Evolutionary conservation across 2,329 filamentous ascomycete genomes (phyloP).

Genomic region (Arthrinium phaeospermum): DNA sequence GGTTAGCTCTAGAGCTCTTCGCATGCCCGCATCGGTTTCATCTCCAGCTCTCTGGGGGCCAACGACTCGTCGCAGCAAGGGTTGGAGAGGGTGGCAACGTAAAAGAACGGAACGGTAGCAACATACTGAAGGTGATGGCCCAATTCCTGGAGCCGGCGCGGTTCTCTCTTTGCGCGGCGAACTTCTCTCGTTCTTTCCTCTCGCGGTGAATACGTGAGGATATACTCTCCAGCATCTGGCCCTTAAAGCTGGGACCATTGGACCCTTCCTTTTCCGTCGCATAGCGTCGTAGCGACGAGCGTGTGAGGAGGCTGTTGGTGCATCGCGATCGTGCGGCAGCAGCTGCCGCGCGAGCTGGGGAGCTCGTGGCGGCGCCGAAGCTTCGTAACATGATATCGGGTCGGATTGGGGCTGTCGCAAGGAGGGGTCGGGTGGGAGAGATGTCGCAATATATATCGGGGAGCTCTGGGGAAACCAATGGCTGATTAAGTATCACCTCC

Average conservation of each 20-base stretch:
- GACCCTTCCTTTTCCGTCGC: constrained; percentile 39
- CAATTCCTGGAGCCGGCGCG: constrained; percentile 50
- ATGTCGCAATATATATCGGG: background rate
- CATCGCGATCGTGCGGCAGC: constrained; percentile 23
- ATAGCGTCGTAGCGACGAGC: constrained; percentile 30
- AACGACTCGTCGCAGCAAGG: background rate
- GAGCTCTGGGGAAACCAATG: background rate
- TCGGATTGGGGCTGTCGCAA: background rate
- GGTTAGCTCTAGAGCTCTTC: background rate
- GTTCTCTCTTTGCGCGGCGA: constrained; percentile 47
- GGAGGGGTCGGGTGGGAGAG: no score
- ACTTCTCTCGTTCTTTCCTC: constrained; percentile 57
- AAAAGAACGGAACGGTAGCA: background rate
- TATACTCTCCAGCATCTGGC: constrained; percentile 66
- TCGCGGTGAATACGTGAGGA: constrained; percentile 60
- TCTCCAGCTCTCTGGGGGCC: background rate
- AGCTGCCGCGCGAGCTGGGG: constrained; percentile 3
- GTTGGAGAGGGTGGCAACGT: background rate
- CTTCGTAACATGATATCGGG: constrained; percentile 9
- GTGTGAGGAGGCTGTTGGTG: constrained; percentile 19
- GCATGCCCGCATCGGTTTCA: background rate
- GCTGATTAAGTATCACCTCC: background rate
- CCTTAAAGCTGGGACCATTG: constrained; percentile 54
- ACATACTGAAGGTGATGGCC: constrained; percentile 60
- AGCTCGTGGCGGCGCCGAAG: constrained; percentile 13